A percentile compares a stretch with the other conserved stretches of the same genome.
phyloP scores from a whole-genome alignment of 345 rosid genomes.

The Citrus reticulata region DNA sequence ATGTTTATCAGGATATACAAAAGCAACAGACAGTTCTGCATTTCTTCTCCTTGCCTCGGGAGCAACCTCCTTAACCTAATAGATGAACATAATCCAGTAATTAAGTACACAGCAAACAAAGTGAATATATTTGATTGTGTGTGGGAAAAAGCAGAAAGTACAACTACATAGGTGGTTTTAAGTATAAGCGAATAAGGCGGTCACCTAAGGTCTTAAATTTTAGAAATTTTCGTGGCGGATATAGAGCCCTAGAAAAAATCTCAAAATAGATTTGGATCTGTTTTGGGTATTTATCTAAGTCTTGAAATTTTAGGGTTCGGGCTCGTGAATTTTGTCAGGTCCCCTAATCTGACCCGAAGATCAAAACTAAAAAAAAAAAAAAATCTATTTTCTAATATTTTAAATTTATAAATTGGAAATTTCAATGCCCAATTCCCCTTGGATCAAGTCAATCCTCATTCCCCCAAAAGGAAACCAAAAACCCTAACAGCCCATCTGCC shows the following conservation, averaged over 20 bases:
- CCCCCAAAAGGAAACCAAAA: no score
- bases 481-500: fast-evolving
- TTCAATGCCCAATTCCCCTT: no score
- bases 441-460: no score
- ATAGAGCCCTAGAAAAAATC: no score
- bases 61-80: constrained; percentile 85
- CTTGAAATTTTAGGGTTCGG: fast-evolving
- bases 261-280: no score
- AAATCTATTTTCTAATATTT: no score
- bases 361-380: no score
- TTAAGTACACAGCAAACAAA: not conserved
- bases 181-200: no score
- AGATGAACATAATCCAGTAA: not conserved
- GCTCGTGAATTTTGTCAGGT: fast-evolving
- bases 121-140: not conserved
- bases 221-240: no score
- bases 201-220: no score
- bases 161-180: constrained; percentile 10
- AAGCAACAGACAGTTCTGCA: constrained; percentile 83
- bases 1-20: constrained; percentile 77
- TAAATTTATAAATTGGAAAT: no score
- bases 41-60: constrained; percentile 89
- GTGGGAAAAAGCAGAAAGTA: constrained; percentile 19
- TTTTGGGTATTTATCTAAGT: fast-evolving
- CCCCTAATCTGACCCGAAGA: no score